Evolutionary conservation across 192 early-diverging fungal genomes (phyloP), one percentile per base, ranked within the genome.

Genomic region (Backusella macrospora): DNA sequence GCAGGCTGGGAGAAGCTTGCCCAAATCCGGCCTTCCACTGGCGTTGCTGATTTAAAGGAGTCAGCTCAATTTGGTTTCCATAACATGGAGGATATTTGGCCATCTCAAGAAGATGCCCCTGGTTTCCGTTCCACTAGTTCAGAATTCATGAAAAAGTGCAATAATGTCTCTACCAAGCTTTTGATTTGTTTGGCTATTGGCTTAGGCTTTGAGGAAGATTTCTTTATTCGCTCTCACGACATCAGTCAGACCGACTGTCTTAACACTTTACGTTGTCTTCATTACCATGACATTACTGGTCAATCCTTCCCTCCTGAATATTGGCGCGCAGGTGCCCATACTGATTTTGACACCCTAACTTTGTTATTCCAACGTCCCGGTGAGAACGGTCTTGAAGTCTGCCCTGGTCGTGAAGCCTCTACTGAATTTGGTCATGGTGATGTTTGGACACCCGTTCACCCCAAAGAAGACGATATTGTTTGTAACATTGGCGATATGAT

Each of bases 401-500:
- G 52, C 12, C 52, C 52, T 59, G 52, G 52, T 13, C 52, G 52
- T 13, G 52, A 59, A 13, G 52, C 52, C 9, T 59, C 52, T 23
- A 59, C 52, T 10, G 52, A 59, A 26, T 59, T 59, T 4, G 52
- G 52, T 0, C 52, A 59, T 10, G 52, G 52, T 1, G 52, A 59
- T 59, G 52, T 59, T 12, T 59, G 52, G 52, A 59, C 52, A 59
- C 52, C 52, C 13, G 52, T 38, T 21, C 23, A n/a, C 67, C 77
- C 44, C 48, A 26, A 70, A 14, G 68, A 73, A 66, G 77, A 62
- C 10, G 73, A 73, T 12, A 68, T 79, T 68, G 77, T 79, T 15
- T 74, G 72, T 16, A 79, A 75, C 63, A 79, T 79, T 74, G 77
- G 77, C 5, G 77, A 79, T 34, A 73, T 79, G 73, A 79, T 80